Percentiles rank a stretch among this genome's conserved stretches.
These are phyloP conservation scores for Ceratocystis eucalypticola DNA, from an alignment of 2,329 filamentous ascomycete genomes.

Conservation along the genomic window DNA sequence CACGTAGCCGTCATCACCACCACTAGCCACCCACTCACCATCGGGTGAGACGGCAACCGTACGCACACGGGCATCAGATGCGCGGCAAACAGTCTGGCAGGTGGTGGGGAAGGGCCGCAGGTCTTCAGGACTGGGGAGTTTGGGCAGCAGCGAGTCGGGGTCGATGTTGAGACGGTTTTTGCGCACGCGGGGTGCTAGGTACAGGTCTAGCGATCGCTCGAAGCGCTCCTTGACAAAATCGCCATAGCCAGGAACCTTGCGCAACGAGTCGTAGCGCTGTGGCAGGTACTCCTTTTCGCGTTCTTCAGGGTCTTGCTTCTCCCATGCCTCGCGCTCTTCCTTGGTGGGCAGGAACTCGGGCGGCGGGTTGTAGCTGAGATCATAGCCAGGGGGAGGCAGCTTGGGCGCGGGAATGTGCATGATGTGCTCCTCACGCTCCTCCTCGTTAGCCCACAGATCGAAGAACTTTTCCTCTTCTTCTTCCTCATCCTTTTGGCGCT, in stretches of 20 bases:
- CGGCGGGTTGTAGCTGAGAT: conserved; percentile 92
- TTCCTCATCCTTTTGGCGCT: conserved; percentile 53
- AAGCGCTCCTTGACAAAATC: conserved; percentile 90
- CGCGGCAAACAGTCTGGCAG: conserved; percentile 73
- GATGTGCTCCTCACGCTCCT: conserved; percentile 63
- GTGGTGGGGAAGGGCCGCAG: conserved; percentile 89
- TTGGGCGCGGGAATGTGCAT: conserved; percentile 97
- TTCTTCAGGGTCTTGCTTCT: conserved; percentile 76
- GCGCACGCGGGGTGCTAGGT: conserved; percentile 80
- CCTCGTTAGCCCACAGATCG: conserved; percentile 92
- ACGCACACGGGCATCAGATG: conserved; percentile 78
- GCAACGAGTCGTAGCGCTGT: conserved; percentile 65
- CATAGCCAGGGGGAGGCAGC: conserved; percentile 80
- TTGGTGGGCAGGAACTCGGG: conserved; percentile 82
- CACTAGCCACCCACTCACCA: conserved; percentile 75
- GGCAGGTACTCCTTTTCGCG: conserved; percentile 81
- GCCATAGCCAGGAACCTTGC: conserved; percentile 84
- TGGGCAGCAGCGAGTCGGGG: conserved; percentile 79
- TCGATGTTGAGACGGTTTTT: conserved; percentile 96
- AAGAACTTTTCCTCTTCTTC: conserved; percentile 61
- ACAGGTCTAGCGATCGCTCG: conserved; percentile 86
- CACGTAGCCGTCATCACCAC: conserved; percentile 86
- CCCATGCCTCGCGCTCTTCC: conserved; percentile 74
- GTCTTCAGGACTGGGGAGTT: conserved; percentile 84
- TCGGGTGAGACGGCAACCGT: conserved; percentile 73